Base-by-base conservation (phyloP, 2,329 filamentous ascomycete species). In the Ophiognomonia clavigignenti-juglandacearum region DNA sequence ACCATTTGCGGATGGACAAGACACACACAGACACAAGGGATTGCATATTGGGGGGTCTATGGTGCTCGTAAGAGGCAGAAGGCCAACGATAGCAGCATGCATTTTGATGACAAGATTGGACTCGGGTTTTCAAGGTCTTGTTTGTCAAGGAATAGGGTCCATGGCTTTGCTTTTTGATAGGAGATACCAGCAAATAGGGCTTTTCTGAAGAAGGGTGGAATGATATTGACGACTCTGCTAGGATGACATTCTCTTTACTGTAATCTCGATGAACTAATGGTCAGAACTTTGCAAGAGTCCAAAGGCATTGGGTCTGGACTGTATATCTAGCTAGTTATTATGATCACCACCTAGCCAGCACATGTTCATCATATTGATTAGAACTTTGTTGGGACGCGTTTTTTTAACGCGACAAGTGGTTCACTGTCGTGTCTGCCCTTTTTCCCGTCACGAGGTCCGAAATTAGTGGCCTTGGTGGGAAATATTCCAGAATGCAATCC, bases 141-240 rank as follows among this genome's bases (percentile, higher is more conserved):
- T 20, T 19, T n/a, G n/a, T n/a, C n/a, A n/a, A n/a, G 18, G 34
- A 18, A 11, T 4, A 20, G 34, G 34, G 29, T 14, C 22, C 34
- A 11, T 10, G 18, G 32, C 18, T 24, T 36, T 36, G 34, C 16
- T 36, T 38, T n/a, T 40, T 44, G 18, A 40, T 35, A 29, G 36
- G 36, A 45, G 36, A 48, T 45, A 45, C 40, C 41, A 48, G 41
- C 34, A 19, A 36, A 45, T 40, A 44, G 40, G 29, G 39, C 22
- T 29, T 32, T 14, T 18, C 18, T 35, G n/a, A 22, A n/a, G 24
- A 19, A 24, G 18, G 29, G n/a, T 39, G 35, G 27, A 22, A 31
- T 18, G 19, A 34, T 34, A 5, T 16, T 5, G 4, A n/a, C 13
- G 14, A 34, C 14, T 16, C 31, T 9, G 5, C n/a, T 4, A 5